Percentiles rank a stretch among this genome's conserved stretches.
Conservation (phyloP, 2,329 filamentous ascomycete genomes). For the Pochonia chlamydosporia region DNA sequence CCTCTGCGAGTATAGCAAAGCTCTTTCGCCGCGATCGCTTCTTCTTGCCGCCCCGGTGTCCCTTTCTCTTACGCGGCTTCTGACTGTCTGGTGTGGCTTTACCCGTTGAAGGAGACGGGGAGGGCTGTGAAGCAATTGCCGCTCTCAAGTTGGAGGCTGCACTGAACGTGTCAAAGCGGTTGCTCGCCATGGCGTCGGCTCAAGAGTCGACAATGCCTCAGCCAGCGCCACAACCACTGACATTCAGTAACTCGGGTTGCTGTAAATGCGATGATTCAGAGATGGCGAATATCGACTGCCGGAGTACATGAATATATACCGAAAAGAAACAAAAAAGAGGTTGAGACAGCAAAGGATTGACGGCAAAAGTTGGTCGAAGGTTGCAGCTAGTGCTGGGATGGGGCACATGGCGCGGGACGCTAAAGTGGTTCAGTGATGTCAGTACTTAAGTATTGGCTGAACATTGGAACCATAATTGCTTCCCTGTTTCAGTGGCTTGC, state of each 20-base stretch:
- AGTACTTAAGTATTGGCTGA: no score
- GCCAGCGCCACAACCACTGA: neutral
- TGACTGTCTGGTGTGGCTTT: slow-evolving; percentile 5
- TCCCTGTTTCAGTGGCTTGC: neutral
- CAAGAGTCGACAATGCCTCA: neutral
- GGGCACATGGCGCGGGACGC: neutral
- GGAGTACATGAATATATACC: neutral
- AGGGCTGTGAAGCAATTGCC: slow-evolving; percentile 9
- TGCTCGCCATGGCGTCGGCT: slow-evolving; percentile 24
- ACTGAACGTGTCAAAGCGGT: slow-evolving; percentile 22
- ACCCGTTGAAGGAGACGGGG: slow-evolving; percentile 8
- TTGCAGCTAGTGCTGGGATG: no score
- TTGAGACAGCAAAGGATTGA: no score
- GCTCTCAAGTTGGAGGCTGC: slow-evolving; percentile 1
- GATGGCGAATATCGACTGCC: neutral
- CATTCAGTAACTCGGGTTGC: neutral
- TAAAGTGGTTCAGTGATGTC: slow-evolving; percentile 3
- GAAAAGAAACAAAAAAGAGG: no score
- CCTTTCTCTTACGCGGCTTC: slow-evolving; percentile 56
- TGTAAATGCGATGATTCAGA: neutral
- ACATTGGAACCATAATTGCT: no score
- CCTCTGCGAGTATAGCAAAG: slow-evolving; percentile 62
- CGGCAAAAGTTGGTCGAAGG: no score
- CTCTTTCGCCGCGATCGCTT: slow-evolving; percentile 72
- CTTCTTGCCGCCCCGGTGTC: slow-evolving; percentile 72